Percentiles rank a stretch among this genome's conserved stretches.
Conservation (phyloP, 495 filamentous ascomycete genomes). For the Aspergillus ostianus region DNA sequence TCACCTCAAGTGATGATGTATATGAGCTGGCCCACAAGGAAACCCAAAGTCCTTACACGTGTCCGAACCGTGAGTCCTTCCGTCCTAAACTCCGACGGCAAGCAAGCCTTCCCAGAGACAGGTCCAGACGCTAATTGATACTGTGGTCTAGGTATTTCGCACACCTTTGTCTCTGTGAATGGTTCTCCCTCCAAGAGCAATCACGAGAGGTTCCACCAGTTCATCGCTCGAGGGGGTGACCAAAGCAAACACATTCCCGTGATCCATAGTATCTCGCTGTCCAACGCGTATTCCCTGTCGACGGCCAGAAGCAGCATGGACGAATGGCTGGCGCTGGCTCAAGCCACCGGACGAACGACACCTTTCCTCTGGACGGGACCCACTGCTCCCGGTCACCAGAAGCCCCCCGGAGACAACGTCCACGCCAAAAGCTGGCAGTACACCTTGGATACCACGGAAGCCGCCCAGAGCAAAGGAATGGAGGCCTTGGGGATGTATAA, state of each 20-base stretch:
- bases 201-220: constrained; percentile 26
- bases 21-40: constrained; percentile 16
- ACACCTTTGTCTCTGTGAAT: constrained; percentile 37
- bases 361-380: constrained; percentile 52
- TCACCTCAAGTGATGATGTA: constrained; percentile 36
- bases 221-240: constrained; percentile 20
- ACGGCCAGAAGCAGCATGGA: constrained; percentile 41
- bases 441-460: constrained; percentile 34
- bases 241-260: constrained; percentile 44
- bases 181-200: constrained; percentile 28
- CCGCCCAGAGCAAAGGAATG: constrained; percentile 36
- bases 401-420: constrained; percentile 26
- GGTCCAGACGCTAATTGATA: constrained; percentile 8
- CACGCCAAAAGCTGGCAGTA: constrained; percentile 46
- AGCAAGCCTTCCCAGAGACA: not conserved
- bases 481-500: constrained; percentile 50
- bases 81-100: not conserved
- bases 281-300: constrained; percentile 33
- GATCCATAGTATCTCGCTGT: constrained; percentile 41
- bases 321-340: constrained; percentile 42
- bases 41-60: constrained; percentile 20
- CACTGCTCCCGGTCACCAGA: constrained; percentile 43
- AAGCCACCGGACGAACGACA: constrained; percentile 33
- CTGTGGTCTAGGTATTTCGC: constrained; percentile 32
- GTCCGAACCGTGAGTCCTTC: constrained; percentile 22